Percentiles rank a stretch among this genome's conserved stretches.
Conservation (phyloP, 2,329 filamentous ascomycete species). For the Dryadomyces sulphureus region DNA sequence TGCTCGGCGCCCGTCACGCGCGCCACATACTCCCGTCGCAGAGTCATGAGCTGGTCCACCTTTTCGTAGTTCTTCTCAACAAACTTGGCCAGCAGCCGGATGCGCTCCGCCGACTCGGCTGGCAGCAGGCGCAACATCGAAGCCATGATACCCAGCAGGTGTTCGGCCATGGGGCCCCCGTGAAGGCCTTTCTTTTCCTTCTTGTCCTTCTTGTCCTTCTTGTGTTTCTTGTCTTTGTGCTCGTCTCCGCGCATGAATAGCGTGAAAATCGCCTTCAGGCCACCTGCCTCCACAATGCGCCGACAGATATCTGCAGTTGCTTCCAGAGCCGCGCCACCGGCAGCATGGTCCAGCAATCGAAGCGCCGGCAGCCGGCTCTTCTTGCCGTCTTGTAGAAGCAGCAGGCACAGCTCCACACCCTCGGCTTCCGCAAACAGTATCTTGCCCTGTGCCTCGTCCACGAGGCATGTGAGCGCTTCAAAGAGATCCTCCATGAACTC, state of each 20-base stretch:
- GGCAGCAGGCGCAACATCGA: constrained; percentile 69
- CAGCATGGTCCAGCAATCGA: constrained; percentile 72
- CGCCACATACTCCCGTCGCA: constrained; percentile 56
- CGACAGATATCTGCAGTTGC: constrained; percentile 45
- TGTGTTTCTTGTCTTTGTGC: not conserved
- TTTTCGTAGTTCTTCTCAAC: constrained; percentile 92
- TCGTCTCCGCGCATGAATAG: constrained; percentile 66
- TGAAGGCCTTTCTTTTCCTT: constrained; percentile 15
- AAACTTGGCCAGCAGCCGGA: constrained; percentile 82
- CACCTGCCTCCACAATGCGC: constrained; percentile 66
- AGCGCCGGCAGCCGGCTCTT: constrained; percentile 60
- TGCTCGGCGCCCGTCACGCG: constrained; percentile 48
- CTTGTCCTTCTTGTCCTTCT: constrained; percentile 1
- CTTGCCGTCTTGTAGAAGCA: constrained; percentile 72
- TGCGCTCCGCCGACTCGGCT: constrained; percentile 60
- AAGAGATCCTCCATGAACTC: constrained; percentile 94
- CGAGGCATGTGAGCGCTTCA: constrained; percentile 67
- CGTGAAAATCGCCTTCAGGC: constrained; percentile 72
- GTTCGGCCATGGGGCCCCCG: constrained; percentile 57
- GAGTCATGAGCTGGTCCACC: constrained; percentile 51
- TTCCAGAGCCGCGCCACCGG: constrained; percentile 26
- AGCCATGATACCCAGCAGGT: constrained; percentile 72
- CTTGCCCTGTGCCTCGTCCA: constrained; percentile 59
- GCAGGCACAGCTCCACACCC: constrained; percentile 77
- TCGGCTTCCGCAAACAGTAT: constrained; percentile 74